Conservation (phyloP, 129 eudicot species). For the Helianthus annuus region HanXRQr2.0-SUNRISE NC_035447.2:61390733-61391232, state of each 20-base stretch:
- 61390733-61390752: conserved; percentile 29
- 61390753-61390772: conserved; percentile 72
- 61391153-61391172: conserved; percentile 53
- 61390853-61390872: conserved; percentile 15
- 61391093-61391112: conserved; percentile 75
- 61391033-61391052: conserved; percentile 48
- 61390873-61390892: conserved; percentile 16
- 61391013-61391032: conserved; percentile 37
- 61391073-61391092: conserved; percentile 85
- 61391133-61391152: conserved; percentile 74
- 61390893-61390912: conserved; percentile 38
- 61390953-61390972: conserved; percentile 30
- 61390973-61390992: conserved; percentile 39
- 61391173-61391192: conserved; percentile 43
- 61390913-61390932: conserved; percentile 29
- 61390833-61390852: conserved; percentile 5
- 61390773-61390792: conserved; percentile 65
- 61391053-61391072: conserved; percentile 86
- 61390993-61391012: conserved; percentile 45
- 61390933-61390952: conserved; percentile 58
- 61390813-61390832: conserved; percentile 59
- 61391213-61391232: conserved; percentile 65
- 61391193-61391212: conserved; percentile 57
- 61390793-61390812: conserved; percentile 62
- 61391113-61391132: conserved; percentile 92